Evolutionary conservation across 192 early-diverging fungal genomes (phyloP).

Genomic region (Podila clonocystis): DNA sequence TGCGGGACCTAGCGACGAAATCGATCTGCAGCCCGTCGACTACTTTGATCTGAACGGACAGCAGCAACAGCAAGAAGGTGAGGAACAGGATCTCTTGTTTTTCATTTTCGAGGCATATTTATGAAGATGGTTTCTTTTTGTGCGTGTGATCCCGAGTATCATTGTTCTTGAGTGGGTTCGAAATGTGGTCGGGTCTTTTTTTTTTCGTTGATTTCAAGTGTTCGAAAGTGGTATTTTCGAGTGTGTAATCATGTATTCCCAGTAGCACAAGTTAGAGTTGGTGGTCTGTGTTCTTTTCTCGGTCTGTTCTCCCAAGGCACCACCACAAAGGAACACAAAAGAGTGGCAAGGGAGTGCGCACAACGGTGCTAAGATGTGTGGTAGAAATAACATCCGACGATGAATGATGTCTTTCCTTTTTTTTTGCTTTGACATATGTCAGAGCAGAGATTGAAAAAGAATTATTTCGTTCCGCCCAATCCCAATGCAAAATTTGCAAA

Average conservation of each 20-base stretch:
- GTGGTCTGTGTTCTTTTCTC: constrained; percentile 1
- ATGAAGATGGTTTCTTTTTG: no score
- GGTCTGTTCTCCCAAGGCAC: neutral
- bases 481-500: neutral
- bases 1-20: constrained; percentile 59
- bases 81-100: neutral
- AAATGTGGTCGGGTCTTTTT: neutral
- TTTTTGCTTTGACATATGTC: constrained; percentile 42
- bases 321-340: no score
- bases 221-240: no score
- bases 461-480: neutral
- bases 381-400: no score
- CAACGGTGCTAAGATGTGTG: no score
- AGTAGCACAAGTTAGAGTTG: neutral
- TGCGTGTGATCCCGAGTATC: no score
- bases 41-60: constrained; percentile 47
- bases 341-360: no score
- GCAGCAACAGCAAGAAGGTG: neutral
- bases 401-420: no score
- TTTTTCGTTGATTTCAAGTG: neutral
- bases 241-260: neutral
- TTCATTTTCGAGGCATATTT: neutral
- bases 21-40: constrained; percentile 34
- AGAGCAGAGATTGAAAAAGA: neutral
- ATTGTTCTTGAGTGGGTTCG: neutral